Evolutionary conservation across 2,329 filamentous ascomycete species (phyloP), one percentile per base, ranked within the genome.

Genomic region (Apiospora malaysiana): DNA sequence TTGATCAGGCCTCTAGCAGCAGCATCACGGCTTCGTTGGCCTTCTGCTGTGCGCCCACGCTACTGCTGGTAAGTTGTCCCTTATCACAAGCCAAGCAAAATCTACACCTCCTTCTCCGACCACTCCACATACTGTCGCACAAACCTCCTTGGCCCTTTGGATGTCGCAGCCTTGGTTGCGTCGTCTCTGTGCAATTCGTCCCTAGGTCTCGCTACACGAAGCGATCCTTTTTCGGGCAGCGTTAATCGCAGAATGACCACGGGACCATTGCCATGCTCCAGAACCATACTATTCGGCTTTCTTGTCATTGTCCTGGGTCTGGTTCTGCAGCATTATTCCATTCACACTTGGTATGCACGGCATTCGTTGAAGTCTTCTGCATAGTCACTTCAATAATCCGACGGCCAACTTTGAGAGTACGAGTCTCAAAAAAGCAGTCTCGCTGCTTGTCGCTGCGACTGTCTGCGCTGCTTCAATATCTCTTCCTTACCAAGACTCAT

Each of bases 41-140:
- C 49, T 66, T 51, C 69, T 69, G 71, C 47, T 32, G 56, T 70
- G 63, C 46, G 56, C 49, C 71, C 67, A 68, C 67, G 23, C 25
- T 68, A 40, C n/a, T 65, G 65, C 23, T 49, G 69, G 71, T 72
- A 69, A 66, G 71, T 72, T 45, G 6, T 56, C 16, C 46, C 66
- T 47, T 47, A 37, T 45, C 43, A 32, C 66, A 47, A 27, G 25
- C 66, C 25, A 68, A 21, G n/a, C 43, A 68, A 37, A 68, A 32
- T 32, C 14, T 8, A 16, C 42, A 47, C 23, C 25, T 18, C 10
- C 25, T 68, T 25, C 10, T 63, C 27, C 56, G 7, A n/a, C 21
- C 56, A 21, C 1, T 40, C 56, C 56, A 63, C 32, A 63, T 18
- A 63, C 18, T 40, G 32, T 63, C 56, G 9, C 56, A 63, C 32